Evolutionary conservation across 176 grass and related monocot species (phyloP).

Genomic region (Puya raimondii): DNA sequence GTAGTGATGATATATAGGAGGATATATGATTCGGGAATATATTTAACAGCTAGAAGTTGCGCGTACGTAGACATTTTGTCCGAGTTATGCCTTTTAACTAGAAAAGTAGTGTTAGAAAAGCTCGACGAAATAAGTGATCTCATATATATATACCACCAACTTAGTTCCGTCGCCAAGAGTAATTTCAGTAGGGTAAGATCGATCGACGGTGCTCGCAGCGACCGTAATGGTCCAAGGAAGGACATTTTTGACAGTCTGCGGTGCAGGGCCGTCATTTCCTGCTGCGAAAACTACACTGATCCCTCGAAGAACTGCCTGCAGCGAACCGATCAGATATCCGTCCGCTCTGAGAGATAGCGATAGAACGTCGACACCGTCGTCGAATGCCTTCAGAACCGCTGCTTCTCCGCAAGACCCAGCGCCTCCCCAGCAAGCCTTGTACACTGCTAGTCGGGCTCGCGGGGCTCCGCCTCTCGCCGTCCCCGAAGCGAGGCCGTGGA

Average conservation of each 20-base stretch:
- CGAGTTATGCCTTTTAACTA: no score
- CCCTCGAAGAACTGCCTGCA: background rate
- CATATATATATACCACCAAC: background rate
- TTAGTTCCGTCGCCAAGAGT: background rate
- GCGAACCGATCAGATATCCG: background rate
- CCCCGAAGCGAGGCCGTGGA: background rate
- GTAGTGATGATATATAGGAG: no score
- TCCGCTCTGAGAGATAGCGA: slow-evolving; percentile 8
- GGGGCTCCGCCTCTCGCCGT: background rate
- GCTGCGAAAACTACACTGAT: background rate
- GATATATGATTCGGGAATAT: no score
- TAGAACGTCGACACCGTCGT: slow-evolving; percentile 21
- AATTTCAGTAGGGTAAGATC: background rate
- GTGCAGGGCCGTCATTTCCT: background rate
- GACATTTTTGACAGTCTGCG: background rate
- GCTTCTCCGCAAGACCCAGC: fast-evolving
- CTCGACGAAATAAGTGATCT: no score
- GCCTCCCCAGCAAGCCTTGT: slow-evolving; percentile 21
- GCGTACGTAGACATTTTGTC: no score
- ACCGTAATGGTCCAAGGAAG: background rate
- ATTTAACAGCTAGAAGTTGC: no score
- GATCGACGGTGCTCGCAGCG: slow-evolving; percentile 1
- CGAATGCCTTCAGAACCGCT: background rate
- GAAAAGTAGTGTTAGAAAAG: no score
- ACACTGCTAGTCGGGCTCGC: slow-evolving; percentile 15